These are phyloP conservation scores for Termitomyces heimii DNA, from an alignment of 768 basidiomycete genomes.

Conservation along the genomic window DNA sequence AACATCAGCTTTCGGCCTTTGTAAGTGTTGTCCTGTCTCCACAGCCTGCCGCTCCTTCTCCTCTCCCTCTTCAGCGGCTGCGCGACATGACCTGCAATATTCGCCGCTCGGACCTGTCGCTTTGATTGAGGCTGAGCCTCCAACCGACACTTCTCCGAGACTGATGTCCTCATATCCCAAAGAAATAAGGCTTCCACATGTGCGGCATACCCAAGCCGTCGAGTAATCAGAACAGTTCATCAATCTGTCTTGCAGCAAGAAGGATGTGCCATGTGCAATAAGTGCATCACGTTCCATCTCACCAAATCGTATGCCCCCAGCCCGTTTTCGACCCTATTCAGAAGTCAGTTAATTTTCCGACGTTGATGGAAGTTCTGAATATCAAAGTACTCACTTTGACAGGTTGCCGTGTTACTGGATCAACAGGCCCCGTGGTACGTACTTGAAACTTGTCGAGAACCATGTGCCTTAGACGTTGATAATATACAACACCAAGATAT, in stretches of 20 bases:
- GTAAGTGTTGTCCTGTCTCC: constrained; percentile 46
- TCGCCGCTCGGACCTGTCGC: constrained; percentile 79
- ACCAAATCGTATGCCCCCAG: constrained; percentile 98
- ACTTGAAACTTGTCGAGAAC: constrained; percentile 99
- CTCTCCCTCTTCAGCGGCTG: constrained; percentile 57
- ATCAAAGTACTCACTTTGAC: constrained; percentile 65
- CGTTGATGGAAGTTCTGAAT: background rate
- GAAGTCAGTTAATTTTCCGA: constrained; percentile 2
- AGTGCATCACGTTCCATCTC: constrained; percentile 99
- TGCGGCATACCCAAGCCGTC: constrained; percentile 97
- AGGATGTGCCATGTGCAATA: constrained; percentile 97
- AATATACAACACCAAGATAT: constrained; percentile 97
- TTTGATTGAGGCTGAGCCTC: constrained; percentile 42
- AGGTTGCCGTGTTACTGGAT: constrained; percentile 92
- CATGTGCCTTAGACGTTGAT: constrained; percentile 98
- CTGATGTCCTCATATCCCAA: constrained; percentile 90
- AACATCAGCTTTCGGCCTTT: constrained; percentile 44
- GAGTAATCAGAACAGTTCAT: constrained; percentile 99
- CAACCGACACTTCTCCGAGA: constrained; percentile 57
- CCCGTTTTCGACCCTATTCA: constrained; percentile 87
- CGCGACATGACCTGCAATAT: constrained; percentile 93
- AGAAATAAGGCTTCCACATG: constrained; percentile 92
- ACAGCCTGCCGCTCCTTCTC: constrained; percentile 54
- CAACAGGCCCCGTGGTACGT: constrained; percentile 95
- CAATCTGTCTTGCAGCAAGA: constrained; percentile 94